Base-by-base conservation (phyloP, 352 stramenopile genomes). In the Phytophthora multivora region DNA sequence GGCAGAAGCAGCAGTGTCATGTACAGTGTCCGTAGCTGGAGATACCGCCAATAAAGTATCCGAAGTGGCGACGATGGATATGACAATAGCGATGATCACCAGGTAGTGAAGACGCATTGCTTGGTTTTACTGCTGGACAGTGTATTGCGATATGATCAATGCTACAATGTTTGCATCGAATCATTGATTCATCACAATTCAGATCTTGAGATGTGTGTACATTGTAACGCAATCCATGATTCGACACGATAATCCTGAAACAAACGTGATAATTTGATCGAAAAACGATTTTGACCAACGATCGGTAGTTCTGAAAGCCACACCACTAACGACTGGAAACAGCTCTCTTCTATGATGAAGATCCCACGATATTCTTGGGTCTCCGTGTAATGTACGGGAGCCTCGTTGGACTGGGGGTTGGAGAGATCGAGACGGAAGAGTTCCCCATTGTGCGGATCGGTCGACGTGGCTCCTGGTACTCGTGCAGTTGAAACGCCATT, bases 321-420 rank as follows among this genome's bases (percentile, higher is more conserved):
- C n/a, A n/a, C 7, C 26, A 5, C 26, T 30, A 30, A 30, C 8
- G 5, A 30, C 15, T 46, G 39, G 21, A 56, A 23, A 49, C n/a
- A 48, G 25, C 5, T 51, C 13, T 58, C 8, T 40, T 63, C n/a
- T 39, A 72, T 21, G 39, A 51, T 25, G 31, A 40, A 49, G 43
- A 40, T 30, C 21, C 21, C 4, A 16, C 25, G 25, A 57, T 10
- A 12, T 70, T 59, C 7, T 71, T 75, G 26, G 55, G 69, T 36
- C 63, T 77, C 16, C 66, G 51, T 25, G 71, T 77, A 26, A 83
- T 83, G 54, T 83, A 83, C 9, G 73, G 71, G 9, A 86, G 63
- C 21, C 69, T 86, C 1, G 61, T 73, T 31, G 54, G 57, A 47
- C 53, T 77, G 5, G 26, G 43, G 1, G 21, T 16, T 41, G 56